A percentile compares a stretch with the other conserved stretches of the same genome.
These are phyloP conservation scores for Pythium pyrilobum DNA, from an alignment of 352 stramenopile genomes.

Conservation along the genomic window DNA sequence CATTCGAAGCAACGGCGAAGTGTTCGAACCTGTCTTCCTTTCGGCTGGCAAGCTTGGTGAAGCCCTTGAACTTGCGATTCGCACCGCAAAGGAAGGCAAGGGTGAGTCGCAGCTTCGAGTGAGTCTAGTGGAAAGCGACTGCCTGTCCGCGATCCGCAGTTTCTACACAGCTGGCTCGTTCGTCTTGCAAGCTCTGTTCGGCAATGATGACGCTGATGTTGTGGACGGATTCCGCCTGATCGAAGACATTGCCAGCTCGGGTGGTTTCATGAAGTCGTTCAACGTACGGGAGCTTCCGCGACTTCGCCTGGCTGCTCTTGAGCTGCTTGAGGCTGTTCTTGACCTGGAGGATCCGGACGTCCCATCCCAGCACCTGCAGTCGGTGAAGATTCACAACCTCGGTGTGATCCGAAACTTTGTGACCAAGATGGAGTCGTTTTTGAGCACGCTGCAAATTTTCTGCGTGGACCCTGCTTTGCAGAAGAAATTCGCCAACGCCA, in stretches of 20 bases:
- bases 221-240: constrained; percentile 73
- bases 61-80: constrained; percentile 60
- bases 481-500: constrained; percentile 72
- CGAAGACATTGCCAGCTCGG: constrained; percentile 58
- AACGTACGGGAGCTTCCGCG: constrained; percentile 60
- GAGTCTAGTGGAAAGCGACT: constrained; percentile 74
- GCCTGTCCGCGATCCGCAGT: constrained; percentile 69
- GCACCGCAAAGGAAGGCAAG: constrained; percentile 72
- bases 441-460: constrained; percentile 63
- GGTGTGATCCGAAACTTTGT: constrained; percentile 87
- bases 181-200: constrained; percentile 63
- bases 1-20: constrained; percentile 79
- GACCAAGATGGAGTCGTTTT: constrained; percentile 77
- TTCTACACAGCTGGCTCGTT: constrained; percentile 83
- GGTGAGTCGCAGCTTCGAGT: constrained; percentile 76
- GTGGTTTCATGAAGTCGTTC: constrained; percentile 76
- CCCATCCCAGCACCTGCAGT: constrained; percentile 61
- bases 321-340: constrained; percentile 75
- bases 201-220: constrained; percentile 74
- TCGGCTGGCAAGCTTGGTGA: constrained; percentile 81
- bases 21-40: constrained; percentile 84
- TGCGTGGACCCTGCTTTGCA: constrained; percentile 55
- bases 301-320: constrained; percentile 54
- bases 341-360: constrained; percentile 76
- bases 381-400: constrained; percentile 65